Percentiles rank a stretch among this genome's conserved stretches.
phyloP scores from a whole-genome alignment of 441 rosid genomes.

The Arabidopsis hybrid region DNA sequence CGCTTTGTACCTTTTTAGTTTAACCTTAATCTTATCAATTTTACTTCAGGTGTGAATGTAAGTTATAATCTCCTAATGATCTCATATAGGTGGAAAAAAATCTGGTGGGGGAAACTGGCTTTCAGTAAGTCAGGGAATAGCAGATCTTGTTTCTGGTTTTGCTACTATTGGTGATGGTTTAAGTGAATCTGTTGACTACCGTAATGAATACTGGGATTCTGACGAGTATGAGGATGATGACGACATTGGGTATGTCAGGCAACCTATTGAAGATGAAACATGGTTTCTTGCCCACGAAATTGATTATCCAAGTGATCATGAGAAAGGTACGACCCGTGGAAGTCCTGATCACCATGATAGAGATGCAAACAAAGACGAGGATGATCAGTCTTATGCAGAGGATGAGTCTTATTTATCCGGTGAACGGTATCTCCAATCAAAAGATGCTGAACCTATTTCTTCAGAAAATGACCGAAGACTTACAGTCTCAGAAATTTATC shows the following conservation, averaged over 20 bases:
- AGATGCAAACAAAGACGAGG: conserved; percentile 79
- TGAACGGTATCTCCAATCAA: conserved; percentile 71
- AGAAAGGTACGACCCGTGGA: conserved; percentile 79
- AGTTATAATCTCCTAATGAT: conserved; percentile 17
- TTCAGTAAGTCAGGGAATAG: conserved; percentile 95
- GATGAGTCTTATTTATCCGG: conserved; percentile 95
- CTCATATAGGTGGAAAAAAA: conserved; percentile 72
- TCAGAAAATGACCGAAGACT: conserved; percentile 77
- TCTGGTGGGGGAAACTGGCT: conserved; percentile 92
- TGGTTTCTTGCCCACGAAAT: conserved; percentile 75
- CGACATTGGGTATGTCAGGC: conserved; percentile 97
- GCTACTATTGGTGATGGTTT: conserved; percentile 97
- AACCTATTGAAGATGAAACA: conserved; percentile 94
- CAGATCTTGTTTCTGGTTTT: conserved; percentile 96
- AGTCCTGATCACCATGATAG: conserved; percentile 83
- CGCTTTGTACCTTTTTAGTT: conserved; percentile 6
- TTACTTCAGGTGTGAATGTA: conserved; percentile 30
- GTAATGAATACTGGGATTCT: conserved; percentile 98
- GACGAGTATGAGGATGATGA: conserved; percentile 98
- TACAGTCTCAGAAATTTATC: conserved; percentile 70
- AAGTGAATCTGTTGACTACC: conserved; percentile 89
- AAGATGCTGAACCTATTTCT: conserved; percentile 68
- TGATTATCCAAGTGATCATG: conserved; percentile 77
- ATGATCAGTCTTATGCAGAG: conserved; percentile 90
- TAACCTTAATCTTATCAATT: conserved; percentile 12